Conservation (phyloP, 2,329 filamentous ascomycete genomes). For the Pseudomassariella vexata region DNA sequence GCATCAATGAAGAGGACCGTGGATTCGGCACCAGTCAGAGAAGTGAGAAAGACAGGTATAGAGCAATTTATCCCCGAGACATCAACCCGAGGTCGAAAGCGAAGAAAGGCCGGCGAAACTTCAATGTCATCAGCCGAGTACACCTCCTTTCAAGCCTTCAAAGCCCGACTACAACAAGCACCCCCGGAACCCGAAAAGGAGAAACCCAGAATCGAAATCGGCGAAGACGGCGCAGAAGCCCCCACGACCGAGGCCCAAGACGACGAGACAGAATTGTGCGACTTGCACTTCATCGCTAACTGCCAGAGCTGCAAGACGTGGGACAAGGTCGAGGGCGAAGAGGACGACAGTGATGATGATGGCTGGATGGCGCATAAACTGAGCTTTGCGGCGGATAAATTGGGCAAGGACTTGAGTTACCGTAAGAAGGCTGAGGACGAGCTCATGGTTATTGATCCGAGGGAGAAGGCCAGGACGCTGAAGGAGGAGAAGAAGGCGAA, state of each 20-base stretch:
- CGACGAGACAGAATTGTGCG: conserved; percentile 73
- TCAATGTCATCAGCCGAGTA: conserved; percentile 54
- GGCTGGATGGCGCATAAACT: conserved; percentile 85
- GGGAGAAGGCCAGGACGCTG: conserved; percentile 72
- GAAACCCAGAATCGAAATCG: conserved; percentile 15
- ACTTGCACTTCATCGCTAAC: conserved; percentile 91
- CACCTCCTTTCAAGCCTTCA: conserved; percentile 72
- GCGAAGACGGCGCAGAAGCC: conserved; percentile 20
- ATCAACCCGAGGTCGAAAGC: conserved; percentile 65
- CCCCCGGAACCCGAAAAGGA: conserved; percentile 25
- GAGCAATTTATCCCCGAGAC: conserved; percentile 71
- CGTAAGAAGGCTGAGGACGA: conserved; percentile 89
- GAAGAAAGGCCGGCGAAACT: conserved; percentile 52
- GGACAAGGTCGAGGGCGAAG: conserved; percentile 57
- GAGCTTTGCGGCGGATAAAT: conserved; percentile 79
- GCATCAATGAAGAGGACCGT: conserved; percentile 71
- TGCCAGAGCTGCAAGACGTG: conserved; percentile 88
- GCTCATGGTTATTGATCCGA: conserved; percentile 85
- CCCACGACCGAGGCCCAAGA: conserved; percentile 35
- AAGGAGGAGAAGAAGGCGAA: conserved; percentile 58
- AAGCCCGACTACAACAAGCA: conserved; percentile 62
- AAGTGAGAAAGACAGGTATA: conserved; percentile 60
- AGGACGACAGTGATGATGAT: conserved; percentile 53
- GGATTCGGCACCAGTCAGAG: conserved; percentile 41
- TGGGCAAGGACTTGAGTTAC: conserved; percentile 89